Base-by-base conservation (phyloP, 192 early-diverging fungal species). In the Coemansia sp. region DNA sequence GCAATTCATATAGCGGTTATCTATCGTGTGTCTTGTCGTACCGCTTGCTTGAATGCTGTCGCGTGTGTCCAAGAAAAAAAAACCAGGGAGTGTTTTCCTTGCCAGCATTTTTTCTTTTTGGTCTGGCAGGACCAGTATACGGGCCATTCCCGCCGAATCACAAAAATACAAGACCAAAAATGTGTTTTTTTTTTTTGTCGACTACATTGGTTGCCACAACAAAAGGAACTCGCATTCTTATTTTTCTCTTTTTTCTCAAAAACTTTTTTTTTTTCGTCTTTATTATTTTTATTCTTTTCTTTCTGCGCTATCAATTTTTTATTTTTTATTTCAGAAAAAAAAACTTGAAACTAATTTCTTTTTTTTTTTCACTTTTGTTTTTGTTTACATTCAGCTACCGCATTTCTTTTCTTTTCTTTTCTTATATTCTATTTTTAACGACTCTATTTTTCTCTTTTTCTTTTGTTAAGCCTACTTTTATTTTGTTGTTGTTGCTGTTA, bases 391-490 rank as follows among this genome's bases (percentile, higher is more conserved):
- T 58, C 31, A 29, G 29, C 49, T 16, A 55, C 56, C 54, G 18
- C 60, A 10, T 51, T 51, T 32, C 34, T 8, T 48, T 61, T 60
- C 52, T 55, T 36, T 63, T 50, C 50, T 48, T 38, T 14, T 22
- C 14, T 30, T 60, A 40, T 12, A n/a, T 61, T 32, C 30, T 50
- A 49, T 50, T 61, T 45, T 42, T 38, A 38, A 28, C 42, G 20
- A 22, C 60, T 6, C 6, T 20, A 22, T 51, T 8, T 32, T 63
- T 18, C 22, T 51, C 28, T 63, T 22, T 36, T 30, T 8, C n/a
- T 57, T 12, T 25, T 16, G 3, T 42, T 6, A n/a, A 30, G 0
- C 7, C 58, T 42, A 36, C 18, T 16, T 11, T 14, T 45, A n/a
- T 42, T 11, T 60, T 30, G 42, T 29, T 22, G 8, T 45, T 45